Conservation (phyloP, 2,329 filamentous ascomycete species). For the Pezicula neosporulosa region DNA sequence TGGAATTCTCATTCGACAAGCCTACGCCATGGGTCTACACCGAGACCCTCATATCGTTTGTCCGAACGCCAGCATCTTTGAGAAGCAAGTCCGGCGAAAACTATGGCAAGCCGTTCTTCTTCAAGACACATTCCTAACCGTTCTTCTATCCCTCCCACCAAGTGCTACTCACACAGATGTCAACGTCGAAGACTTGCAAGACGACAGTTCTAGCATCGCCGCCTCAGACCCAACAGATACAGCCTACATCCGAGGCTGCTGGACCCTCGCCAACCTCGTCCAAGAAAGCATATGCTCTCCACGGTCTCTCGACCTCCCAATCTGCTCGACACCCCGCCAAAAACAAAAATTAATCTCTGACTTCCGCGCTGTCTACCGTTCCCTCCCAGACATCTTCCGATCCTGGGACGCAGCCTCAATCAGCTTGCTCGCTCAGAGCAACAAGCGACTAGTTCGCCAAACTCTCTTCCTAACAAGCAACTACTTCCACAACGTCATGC, state of each 20-base stretch:
- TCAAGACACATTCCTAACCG: conserved; percentile 79
- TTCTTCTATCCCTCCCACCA: conserved; percentile 73
- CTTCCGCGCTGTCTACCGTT: conserved; percentile 69
- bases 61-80: conserved; percentile 62
- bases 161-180: conserved; percentile 79
- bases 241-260: conserved; percentile 65
- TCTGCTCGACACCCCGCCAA: conserved; percentile 64
- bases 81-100: conserved; percentile 76
- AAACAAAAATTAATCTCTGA: conserved; percentile 67
- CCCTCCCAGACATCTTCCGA: conserved; percentile 68
- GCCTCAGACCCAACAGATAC: conserved; percentile 62
- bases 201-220: conserved; percentile 56
- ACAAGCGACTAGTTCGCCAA: conserved; percentile 67
- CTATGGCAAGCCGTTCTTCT: conserved; percentile 79
- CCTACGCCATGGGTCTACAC: conserved; percentile 79
- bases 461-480: conserved; percentile 78
- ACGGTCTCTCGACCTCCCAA: conserved; percentile 68
- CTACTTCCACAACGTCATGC: conserved; percentile 79
- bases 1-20: conserved; percentile 71
- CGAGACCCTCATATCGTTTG: conserved; percentile 73
- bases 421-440: conserved; percentile 47
- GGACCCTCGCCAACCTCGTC: conserved; percentile 75
- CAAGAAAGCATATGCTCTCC: conserved; percentile 75
- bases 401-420: conserved; percentile 63
- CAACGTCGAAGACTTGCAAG: conserved; percentile 67